phyloP scores from a whole-genome alignment of 2,329 filamentous ascomycete genomes.

The Alternaria rosae region DNA sequence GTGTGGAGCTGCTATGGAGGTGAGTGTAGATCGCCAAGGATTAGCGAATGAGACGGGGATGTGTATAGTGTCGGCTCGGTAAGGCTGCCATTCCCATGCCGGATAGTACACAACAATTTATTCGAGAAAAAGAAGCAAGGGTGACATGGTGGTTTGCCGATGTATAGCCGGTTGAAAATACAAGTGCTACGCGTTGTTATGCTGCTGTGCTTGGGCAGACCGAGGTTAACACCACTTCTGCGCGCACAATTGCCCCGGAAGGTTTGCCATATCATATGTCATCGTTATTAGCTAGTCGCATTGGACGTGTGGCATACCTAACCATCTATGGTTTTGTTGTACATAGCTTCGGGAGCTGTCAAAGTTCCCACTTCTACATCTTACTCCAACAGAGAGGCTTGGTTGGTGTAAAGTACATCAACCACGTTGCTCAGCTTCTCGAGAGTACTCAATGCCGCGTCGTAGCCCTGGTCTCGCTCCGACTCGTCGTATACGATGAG shows the following conservation, averaged over 20 bases:
- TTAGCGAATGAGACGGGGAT: conserved; percentile 2
- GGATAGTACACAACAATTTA: conserved; percentile 5
- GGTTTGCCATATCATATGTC: conserved; percentile 13
- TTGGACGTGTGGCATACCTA: conserved; percentile 19
- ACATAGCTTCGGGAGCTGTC: conserved; percentile 30
- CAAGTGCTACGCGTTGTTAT: neutral
- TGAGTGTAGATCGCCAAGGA: conserved; percentile 1
- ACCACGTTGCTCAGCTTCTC: conserved; percentile 98
- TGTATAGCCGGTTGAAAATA: neutral
- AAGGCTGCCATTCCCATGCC: neutral
- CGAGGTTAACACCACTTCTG: neutral
- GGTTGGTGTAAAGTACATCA: conserved; percentile 96
- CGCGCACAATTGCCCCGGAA: neutral
- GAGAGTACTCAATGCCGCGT: conserved; percentile 91
- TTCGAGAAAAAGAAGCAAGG: neutral
- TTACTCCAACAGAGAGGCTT: conserved; percentile 93
- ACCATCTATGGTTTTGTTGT: conserved; percentile 43
- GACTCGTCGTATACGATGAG: conserved; percentile 97
- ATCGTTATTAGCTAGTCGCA: conserved; percentile 26
- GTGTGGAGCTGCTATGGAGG: neutral
- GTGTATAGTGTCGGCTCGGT: conserved; percentile 2
- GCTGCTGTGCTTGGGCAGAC: neutral
- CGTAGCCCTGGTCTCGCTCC: conserved; percentile 90
- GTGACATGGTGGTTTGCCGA: neutral
- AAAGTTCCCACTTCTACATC: conserved; percentile 1